These are phyloP conservation scores for Paraconiothyrium sp. DNA, from an alignment of 2,329 filamentous ascomycete species.

Conservation along the genomic window DNA sequence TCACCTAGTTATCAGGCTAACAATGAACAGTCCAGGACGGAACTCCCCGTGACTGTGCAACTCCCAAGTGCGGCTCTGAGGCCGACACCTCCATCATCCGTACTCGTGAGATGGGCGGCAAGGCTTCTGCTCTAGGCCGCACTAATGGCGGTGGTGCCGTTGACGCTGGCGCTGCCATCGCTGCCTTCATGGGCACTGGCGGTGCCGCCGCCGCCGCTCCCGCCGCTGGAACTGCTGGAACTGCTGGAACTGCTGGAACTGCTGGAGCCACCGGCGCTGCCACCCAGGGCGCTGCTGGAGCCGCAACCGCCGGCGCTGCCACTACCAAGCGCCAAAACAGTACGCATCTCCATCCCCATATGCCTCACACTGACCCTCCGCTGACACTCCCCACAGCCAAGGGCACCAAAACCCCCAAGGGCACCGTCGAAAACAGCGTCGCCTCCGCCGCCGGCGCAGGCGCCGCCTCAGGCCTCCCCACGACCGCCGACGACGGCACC, in stretches of 20 bases:
- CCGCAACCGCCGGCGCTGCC: conserved; percentile 13
- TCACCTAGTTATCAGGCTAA: conserved; percentile 19
- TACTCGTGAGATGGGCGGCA: conserved; percentile 64
- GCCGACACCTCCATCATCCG: conserved; percentile 77
- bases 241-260: conserved; percentile 9
- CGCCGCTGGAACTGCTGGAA: conserved; percentile 54
- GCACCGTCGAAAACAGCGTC: conserved; percentile 63
- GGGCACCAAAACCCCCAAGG: conserved; percentile 59
- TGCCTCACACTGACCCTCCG: too few relatives aligned
- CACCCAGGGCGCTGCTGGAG: conserved; percentile 7
- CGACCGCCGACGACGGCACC: conserved; percentile 67
- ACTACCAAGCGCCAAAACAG: conserved; percentile 36
- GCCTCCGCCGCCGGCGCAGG: conserved; percentile 65
- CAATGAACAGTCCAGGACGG: conserved; percentile 65
- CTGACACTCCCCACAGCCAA: conserved; percentile 31
- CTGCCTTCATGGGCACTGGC: conserved; percentile 64
- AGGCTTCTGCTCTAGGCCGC: conserved; percentile 70
- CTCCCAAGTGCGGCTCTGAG: conserved; percentile 70
- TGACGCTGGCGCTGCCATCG: conserved; percentile 65
- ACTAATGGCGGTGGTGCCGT: conserved; percentile 69
- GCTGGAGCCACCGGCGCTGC: neutral
- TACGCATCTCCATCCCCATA: too few relatives aligned
- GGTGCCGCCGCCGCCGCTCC: conserved; percentile 65
- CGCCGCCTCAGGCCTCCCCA: conserved; percentile 66
- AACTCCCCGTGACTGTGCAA: conserved; percentile 73